Percentiles rank a stretch among this genome's conserved stretches.
Conservation (phyloP, 805 yeast genomes). For the Schwanniomyces yamadae region DNA sequence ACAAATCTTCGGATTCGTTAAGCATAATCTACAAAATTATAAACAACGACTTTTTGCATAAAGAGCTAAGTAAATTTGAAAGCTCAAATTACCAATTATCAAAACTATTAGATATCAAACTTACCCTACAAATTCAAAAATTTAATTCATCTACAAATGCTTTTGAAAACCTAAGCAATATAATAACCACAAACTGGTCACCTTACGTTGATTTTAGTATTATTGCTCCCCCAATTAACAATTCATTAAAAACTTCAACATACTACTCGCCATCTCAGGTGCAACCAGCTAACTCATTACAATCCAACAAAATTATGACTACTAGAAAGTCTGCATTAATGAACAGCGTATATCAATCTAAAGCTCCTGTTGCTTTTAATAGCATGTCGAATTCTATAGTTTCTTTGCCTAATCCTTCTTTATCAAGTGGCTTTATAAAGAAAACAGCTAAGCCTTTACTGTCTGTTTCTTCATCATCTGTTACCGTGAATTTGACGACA, state of each 20-base stretch:
- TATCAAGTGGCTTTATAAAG: background rate
- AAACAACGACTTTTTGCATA: constrained; percentile 27
- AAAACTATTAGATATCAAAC: constrained; percentile 25
- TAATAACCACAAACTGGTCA: constrained; percentile 37
- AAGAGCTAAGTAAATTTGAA: constrained; percentile 18
- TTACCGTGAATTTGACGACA: constrained; percentile 37
- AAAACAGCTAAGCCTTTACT: constrained; percentile 3
- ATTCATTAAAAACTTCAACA: constrained; percentile 29
- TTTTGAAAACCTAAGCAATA: constrained; percentile 20
- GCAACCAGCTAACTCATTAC: constrained; percentile 11
- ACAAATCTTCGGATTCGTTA: constrained; percentile 30
- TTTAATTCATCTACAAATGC: constrained; percentile 5
- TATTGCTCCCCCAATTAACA: constrained; percentile 39
- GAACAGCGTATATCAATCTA: constrained; percentile 18
- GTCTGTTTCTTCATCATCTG: constrained; percentile 21
- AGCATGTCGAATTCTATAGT: constrained; percentile 5
- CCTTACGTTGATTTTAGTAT: constrained; percentile 39
- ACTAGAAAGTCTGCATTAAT: constrained; percentile 22
- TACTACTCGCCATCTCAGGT: constrained; percentile 20
- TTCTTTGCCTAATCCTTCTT: constrained; percentile 1
- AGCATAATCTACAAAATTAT: constrained; percentile 34
- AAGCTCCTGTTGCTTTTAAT: constrained; percentile 10
- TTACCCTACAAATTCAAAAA: constrained; percentile 26
- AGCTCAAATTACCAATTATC: constrained; percentile 14
- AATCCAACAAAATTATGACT: constrained; percentile 6